Evolutionary conservation across 495 filamentous ascomycete species (phyloP).

Genomic region (Hypoxylon fuscum): DNA sequence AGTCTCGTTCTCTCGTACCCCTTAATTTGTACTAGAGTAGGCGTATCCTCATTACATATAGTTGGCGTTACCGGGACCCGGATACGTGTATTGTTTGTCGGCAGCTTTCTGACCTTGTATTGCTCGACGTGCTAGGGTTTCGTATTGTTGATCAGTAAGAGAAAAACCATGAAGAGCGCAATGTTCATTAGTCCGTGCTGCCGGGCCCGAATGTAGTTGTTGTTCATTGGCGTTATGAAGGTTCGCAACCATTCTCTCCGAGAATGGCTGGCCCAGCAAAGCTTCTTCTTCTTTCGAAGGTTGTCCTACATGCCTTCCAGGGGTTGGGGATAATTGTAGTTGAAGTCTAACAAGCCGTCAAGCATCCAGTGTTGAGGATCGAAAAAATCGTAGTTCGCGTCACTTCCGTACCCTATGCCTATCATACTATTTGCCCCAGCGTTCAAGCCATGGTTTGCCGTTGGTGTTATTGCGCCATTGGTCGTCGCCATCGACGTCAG

Average conservation of each 20-base stretch:
- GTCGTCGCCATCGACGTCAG: slow-evolving; percentile 44
- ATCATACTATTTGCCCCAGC: slow-evolving; percentile 50
- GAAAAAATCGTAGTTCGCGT: slow-evolving; percentile 81
- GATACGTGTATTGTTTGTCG: neutral
- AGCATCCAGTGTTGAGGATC: slow-evolving; percentile 93
- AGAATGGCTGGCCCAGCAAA: too few species aligned
- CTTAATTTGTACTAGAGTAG: slow-evolving; percentile 7
- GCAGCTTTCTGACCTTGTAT: too few species aligned
- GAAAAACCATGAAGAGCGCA: neutral
- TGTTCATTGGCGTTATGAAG: neutral
- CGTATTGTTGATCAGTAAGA: too few species aligned
- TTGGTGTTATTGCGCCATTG: slow-evolving; percentile 59
- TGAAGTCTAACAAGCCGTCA: slow-evolving; percentile 83
- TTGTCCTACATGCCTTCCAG: slow-evolving; percentile 55
- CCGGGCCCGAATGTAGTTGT: neutral
- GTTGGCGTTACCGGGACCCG: neutral
- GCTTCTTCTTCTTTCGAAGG: too few species aligned
- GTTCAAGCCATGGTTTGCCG: slow-evolving; percentile 54
- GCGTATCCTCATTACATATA: neutral
- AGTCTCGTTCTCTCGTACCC: slow-evolving; percentile 12
- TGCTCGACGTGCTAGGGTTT: too few species aligned
- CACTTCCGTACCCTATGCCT: slow-evolving; percentile 63
- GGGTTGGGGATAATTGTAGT: slow-evolving; percentile 65
- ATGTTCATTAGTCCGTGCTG: slow-evolving; percentile 6
- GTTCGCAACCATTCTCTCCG: neutral